Evolutionary conservation across 805 yeast genomes (phyloP), one percentile per base, ranked within the genome.

Genomic region (Sugiyamaella chiloensis): DNA sequence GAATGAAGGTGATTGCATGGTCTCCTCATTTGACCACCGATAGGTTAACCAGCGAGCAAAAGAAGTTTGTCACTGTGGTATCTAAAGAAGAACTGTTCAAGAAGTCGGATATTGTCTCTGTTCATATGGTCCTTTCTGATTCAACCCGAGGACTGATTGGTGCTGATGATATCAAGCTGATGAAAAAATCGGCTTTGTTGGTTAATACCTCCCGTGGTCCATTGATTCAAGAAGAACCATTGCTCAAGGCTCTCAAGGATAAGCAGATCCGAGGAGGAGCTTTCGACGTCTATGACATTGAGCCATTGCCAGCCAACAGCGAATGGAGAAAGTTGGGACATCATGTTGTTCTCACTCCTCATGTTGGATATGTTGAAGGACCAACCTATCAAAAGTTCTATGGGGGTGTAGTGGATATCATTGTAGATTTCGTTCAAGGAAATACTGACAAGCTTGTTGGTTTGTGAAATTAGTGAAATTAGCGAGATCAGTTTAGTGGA

Each of bases 171-270:
- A 45, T 56, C n/a, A 36, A 24, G 30, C 26, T 49, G 24, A 47
- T 56, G 55, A 56, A 55, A 42, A 43, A 46, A n/a, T 42, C 56
- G 5, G 57, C 58, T 8, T 45, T 53, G 14, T 26, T 56, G 29
- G 48, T 56, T 26, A 56, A 56, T 45, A 55, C 57, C 7, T 48
- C 59, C 6, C 46, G 60, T 17, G 60, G 59, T 5, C 58, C 58
- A 14, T 35, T 57, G 24, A 55, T 57, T 8, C 49, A 56, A 29
- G 50, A 48, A 26, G 43, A n/a, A 2, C 56, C 60, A n/a, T 46
- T 56, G 3, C 20, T 53, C 8, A 42, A 48, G 24, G 54, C 42
- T 6, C 39, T 56, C 19, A 35, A 43, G 39, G 46, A 46, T 20
- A 47, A 44, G 16, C 40, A 23, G 34, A 55, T 57, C 32, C 46